phyloP scores from a whole-genome alignment of 2,329 filamentous ascomycete genomes.

The Akanthomyces dipterigenus region DNA sequence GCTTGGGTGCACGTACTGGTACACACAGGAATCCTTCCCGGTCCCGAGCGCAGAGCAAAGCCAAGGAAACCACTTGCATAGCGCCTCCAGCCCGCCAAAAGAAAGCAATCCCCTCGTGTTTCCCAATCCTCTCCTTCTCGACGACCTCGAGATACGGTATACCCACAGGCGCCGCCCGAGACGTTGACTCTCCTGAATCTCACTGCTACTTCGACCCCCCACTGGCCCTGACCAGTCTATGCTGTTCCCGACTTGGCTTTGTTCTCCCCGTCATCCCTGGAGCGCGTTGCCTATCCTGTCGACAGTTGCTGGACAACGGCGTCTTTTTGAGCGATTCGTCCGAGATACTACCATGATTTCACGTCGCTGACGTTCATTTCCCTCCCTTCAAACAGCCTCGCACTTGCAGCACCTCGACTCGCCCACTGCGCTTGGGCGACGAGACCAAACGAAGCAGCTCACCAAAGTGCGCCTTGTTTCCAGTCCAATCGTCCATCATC shows the following conservation, averaged over 20 bases:
- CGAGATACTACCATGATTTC: neutral
- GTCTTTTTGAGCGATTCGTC: neutral
- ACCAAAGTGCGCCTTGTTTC: neutral
- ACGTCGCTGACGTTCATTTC: conserved; percentile 12
- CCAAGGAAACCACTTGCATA: conserved; percentile 10
- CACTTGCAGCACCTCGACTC: conserved; percentile 8
- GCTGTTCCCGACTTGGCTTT: conserved; percentile 12
- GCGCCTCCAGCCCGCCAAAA: conserved; percentile 11
- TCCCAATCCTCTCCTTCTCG: conserved; percentile 5
- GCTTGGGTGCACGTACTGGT: conserved; percentile 6
- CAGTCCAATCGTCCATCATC: neutral
- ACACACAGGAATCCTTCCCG: conserved; percentile 8
- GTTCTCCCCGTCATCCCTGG: conserved; percentile 1
- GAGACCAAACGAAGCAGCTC: neutral
- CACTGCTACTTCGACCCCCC: conserved; percentile 3
- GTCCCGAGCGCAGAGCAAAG: conserved; percentile 7
- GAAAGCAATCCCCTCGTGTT: conserved; percentile 12
- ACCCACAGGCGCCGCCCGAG: conserved; percentile 2
- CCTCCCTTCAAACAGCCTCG: conserved; percentile 12
- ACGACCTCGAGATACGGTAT: conserved; percentile 3
- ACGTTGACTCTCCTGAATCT: conserved; percentile 12
- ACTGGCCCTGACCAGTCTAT: conserved; percentile 11
- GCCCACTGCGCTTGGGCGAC: conserved; percentile 4
- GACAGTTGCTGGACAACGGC: neutral
- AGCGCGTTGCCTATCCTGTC: conserved; percentile 8